Percentiles rank a stretch among this genome's conserved stretches.
Conservation (phyloP, 495 filamentous ascomycete genomes). For the Penicillium paxilli region DNA sequence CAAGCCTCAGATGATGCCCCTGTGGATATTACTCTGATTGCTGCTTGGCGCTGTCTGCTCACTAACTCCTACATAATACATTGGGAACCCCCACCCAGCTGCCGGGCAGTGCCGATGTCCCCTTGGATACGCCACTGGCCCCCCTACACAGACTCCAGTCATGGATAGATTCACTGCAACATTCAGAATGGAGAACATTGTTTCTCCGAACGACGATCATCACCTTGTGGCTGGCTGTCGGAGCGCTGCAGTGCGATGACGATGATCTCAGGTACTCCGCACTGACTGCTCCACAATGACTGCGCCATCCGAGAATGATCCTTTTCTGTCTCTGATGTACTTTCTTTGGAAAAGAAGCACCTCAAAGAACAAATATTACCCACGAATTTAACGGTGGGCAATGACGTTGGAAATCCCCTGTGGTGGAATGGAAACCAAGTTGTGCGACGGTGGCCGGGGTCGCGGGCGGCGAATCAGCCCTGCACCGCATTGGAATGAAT, state of each 20-base stretch:
- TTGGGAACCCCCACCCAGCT: not conserved
- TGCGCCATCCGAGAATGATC: conserved; percentile 13
- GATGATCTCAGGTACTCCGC: conserved; percentile 15
- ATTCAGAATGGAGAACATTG: not conserved
- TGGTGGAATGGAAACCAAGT: not conserved
- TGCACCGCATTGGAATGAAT: conserved; percentile 17
- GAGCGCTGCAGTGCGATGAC: conserved; percentile 10
- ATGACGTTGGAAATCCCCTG: not conserved
- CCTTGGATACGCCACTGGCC: not conserved
- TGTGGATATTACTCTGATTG: not conserved
- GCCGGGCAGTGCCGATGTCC: not conserved
- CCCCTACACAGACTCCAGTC: not conserved
- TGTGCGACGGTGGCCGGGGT: conserved; percentile 8
- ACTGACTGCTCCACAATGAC: conserved; percentile 13
- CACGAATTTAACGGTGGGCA: not conserved
- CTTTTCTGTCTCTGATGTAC: conserved; percentile 26
- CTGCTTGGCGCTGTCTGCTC: not conserved
- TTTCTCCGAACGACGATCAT: not conserved
- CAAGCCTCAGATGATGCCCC: not conserved
- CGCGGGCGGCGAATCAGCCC: conserved; percentile 21
- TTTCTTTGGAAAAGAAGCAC: not conserved
- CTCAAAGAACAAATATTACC: not conserved
- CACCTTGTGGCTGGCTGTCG: not conserved
- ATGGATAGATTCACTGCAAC: not conserved
- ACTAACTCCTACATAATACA: not conserved